Evolutionary conservation across 2,329 filamentous ascomycete species (phyloP), one percentile per base, ranked within the genome.

Genomic region (Macrophomina phaseolina): DNA sequence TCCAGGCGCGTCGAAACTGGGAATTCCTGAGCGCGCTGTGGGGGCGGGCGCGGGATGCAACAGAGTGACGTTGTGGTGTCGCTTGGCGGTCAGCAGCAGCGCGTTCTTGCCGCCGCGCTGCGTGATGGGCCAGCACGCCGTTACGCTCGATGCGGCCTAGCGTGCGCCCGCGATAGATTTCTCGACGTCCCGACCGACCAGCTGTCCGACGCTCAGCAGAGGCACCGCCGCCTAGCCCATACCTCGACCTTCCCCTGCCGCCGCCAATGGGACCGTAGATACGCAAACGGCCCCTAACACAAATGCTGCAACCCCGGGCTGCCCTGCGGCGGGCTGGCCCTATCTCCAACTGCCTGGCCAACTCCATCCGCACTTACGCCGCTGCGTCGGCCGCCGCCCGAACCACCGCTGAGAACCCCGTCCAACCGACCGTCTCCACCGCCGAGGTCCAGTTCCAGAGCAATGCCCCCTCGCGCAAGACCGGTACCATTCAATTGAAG

Each of bases 301-400:
- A 75, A 60, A 92, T 92, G 89, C 80, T 92, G 69, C 89, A 90
- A 78, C 85, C 88, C 71, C 86, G 89, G 79, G 80, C 90, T 80
- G 84, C 86, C 74, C 82, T 85, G 68, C 80, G 81, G 73, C 81
- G 80, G 76, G 79, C 82, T 78, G 80, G 79, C 75, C 78, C 81
- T 71, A 77, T 82, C 70, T 83, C 81, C 70, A 78, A 77, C 77
- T 81, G 80, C 75, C 76, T 86, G 70, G 78, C 81, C 69, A 76
- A 77, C 68, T 72, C 76, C 65, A 73, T 74, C 71, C 85, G 86
- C 71, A 79, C 80, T 18, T 66, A 66, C 55, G 64, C 64, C 52
- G 32, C 36, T 34, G 64, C 64, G 12, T 23, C 45, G 40, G 53
- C 52, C 49, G 48, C 63, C 40, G 63, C 63, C n/a, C 51, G 34